phyloP scores from a whole-genome alignment of 257 asterid genomes.

The Penstemon barbatus region DNA sequence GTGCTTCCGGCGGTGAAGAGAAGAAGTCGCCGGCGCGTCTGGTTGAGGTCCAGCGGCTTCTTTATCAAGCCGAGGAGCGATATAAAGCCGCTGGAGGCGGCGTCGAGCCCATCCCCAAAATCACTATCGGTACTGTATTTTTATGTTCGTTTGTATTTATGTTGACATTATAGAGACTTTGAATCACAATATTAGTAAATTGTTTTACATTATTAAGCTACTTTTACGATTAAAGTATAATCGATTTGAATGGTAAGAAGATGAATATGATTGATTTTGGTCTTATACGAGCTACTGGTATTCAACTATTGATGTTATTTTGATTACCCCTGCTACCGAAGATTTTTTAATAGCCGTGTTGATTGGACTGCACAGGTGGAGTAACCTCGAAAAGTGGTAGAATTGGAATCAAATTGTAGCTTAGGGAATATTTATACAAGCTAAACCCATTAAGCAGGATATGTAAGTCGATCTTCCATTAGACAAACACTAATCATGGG shows the following conservation, averaged over 20 bases:
- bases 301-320: too few species aligned
- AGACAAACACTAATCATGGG: not conserved
- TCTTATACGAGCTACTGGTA: too few species aligned
- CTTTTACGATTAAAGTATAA: too few species aligned
- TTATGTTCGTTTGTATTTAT: too few species aligned
- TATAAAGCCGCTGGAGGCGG: constrained; percentile 67
- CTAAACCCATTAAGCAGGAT: not conserved
- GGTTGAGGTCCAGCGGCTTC: constrained; percentile 70
- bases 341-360: not conserved
- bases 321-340: too few species aligned
- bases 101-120: constrained; percentile 67
- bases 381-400: not conserved
- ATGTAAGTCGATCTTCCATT: not conserved
- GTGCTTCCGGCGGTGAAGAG: constrained; percentile 49
- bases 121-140: constrained; percentile 54
- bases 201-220: too few species aligned
- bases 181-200: too few species aligned
- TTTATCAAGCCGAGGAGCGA: constrained; percentile 77
- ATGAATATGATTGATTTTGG: too few species aligned
- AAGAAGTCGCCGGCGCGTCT: constrained; percentile 71
- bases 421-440: constrained; percentile 5
- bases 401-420: not conserved
- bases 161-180: not conserved
- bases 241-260: too few species aligned
- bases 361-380: not conserved